Base-by-base conservation (phyloP, 2,329 filamentous ascomycete genomes). In the Claviceps spartinae region DNA sequence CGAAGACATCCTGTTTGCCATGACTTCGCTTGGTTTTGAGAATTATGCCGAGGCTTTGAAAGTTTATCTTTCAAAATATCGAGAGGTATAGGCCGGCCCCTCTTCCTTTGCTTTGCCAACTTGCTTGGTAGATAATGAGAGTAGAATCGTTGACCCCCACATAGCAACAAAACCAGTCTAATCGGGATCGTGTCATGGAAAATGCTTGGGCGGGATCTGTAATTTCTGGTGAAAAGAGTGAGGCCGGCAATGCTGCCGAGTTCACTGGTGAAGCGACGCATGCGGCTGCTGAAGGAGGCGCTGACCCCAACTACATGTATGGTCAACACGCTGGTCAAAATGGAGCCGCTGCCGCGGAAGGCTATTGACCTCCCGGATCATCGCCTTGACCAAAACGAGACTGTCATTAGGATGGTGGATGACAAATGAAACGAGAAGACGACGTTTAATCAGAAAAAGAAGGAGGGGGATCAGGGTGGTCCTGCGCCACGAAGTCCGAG, bases 41-140 rank as follows among this genome's bases (percentile, higher is more conserved):
- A 98, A 98, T 72, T 98, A 98, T 67, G 86, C 91, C 26, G 93
- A 98, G 69, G 93, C 93, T 1, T 76, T 98, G 54, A 98, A 98
- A 72, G 96, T 98, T 60, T 98, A 98, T 68, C 78, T 98, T 43
- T 88, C 90, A 54, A 93, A 96, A 67, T 98, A 97, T 70, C 85
- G 93, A 69, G 93, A 98, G 79, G 93, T 97, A 78, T 81, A 85
- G 61, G 13, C 5, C 18, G 8, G 8, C 6, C 8, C 20, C 47
- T 52, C 16, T 41, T 8, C 18, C 47, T 41, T 41, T 36, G 13
- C 44, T n/a, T 7, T n/a, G n/a, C 5, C 13, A 38, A 30, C 2
- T 2, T 41, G 6, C 16, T 26, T 41, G 30, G 20, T 22, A 18
- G 13, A 47, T 34, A 7, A 48, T 43, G 13, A 41, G 18, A 13